Base-by-base conservation (phyloP, 2,329 filamentous ascomycete species). In the Emergomyces orientalis region DNA sequence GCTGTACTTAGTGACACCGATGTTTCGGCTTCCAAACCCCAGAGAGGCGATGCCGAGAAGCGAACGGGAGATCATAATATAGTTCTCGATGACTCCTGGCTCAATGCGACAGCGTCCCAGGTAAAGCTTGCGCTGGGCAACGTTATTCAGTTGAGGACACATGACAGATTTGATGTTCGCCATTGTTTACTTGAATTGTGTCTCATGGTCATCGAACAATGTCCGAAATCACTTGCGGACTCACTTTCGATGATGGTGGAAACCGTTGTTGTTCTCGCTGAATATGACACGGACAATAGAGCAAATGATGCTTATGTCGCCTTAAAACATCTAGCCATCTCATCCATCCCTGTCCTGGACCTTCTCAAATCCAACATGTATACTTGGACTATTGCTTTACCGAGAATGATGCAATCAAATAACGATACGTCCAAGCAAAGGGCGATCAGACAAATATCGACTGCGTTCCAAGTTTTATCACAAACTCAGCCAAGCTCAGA, bases 81-180 rank as follows among this genome's bases (percentile, higher is more conserved):
- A 32, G 71, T 71, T 45, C 74, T 80, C 22, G 81, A 80, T 60
- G 69, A 72, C 41, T 79, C 81, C 41, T 99, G 94, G 94, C 78
- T 96, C 1, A 87, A 86, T 64, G 91, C 89, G 8, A 96, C 93
- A 1, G 79, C 86, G 2, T 81, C 83, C 1, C 92, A 97, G 72
- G 83, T 97, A 62, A 93, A 92, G 71, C 81, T 94, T 61, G 92
- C 91, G 1, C 78, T 99, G 19, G 84, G 86, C 4, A 89, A 87
- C 45, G 82, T 97, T 22, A 80, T 94, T 66, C 91, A 88, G 69
- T 74, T 97, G 39, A 86, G 89, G 19, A 84, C 80, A 47, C 87
- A 93, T 71, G 83, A 88, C 55, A 84, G 88, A 41, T 70, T 77
- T 3, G 86, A 91, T 60, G 87, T 97, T 25, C 85, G 84, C 61